These are phyloP conservation scores for Papilionanthe hybrid DNA, from an alignment of 116 monocot species.

Conservation along the genomic window DNA sequence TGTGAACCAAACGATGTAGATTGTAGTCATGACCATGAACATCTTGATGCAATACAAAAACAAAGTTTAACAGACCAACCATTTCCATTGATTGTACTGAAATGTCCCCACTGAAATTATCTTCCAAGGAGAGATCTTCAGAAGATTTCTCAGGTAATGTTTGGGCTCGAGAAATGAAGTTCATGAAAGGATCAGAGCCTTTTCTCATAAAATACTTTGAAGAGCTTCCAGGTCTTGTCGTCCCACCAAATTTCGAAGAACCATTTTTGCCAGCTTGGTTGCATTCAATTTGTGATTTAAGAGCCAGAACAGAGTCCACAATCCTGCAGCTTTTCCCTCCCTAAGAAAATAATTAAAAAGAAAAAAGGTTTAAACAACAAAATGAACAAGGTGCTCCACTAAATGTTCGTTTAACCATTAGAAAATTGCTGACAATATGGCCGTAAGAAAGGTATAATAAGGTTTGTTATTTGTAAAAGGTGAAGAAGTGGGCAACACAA, in stretches of 20 bases:
- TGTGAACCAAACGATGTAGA: constrained; percentile 19
- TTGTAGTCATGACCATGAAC: background rate
- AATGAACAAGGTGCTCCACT: background rate
- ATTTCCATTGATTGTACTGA: constrained; percentile 45
- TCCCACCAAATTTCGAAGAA: constrained; percentile 78
- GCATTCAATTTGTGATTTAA: constrained; percentile 76
- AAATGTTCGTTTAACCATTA: no score
- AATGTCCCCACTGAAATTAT: constrained; percentile 26
- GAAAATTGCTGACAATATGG: background rate
- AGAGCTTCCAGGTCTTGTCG: constrained; percentile 38
- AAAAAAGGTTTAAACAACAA: constrained; percentile 5
- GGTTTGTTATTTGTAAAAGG: background rate
- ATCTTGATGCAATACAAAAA: background rate
- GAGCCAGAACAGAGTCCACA: constrained; percentile 77
- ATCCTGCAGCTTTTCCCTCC: constrained; percentile 86
- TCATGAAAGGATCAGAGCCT: constrained; percentile 72
- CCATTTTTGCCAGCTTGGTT: constrained; percentile 71
- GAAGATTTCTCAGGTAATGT: constrained; percentile 44
- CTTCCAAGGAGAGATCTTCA: constrained; percentile 17
- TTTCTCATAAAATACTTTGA: constrained; percentile 68
- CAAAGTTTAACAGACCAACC: constrained; percentile 46
- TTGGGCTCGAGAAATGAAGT: constrained; percentile 51
- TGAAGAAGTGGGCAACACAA: background rate
- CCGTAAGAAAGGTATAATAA: background rate
- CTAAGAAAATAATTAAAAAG: constrained; percentile 24